Evolutionary conservation across 2,329 filamentous ascomycete genomes (phyloP).

Genomic region (Fusarium secorum): DNA sequence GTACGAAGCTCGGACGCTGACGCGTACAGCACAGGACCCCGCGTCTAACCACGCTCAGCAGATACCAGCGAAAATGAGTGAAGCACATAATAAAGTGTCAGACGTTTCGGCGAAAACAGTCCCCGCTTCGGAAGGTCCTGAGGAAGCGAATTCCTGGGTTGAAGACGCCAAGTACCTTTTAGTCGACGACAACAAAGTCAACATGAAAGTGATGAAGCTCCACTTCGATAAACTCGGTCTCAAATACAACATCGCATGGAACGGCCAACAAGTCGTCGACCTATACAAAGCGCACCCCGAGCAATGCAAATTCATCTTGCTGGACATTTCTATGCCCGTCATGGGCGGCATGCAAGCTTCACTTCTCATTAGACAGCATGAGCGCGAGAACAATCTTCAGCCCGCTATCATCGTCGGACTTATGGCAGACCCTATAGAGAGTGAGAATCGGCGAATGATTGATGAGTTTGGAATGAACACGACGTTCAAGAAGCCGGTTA

Average conservation of each 20-base stretch:
- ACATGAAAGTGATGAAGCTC: neutral
- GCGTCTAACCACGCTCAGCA: neutral
- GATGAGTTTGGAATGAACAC: neutral
- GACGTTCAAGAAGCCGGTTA: neutral
- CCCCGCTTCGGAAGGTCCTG: fast-evolving
- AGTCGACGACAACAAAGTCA: constrained; percentile 7
- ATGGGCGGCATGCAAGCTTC: constrained; percentile 4
- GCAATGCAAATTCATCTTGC: neutral
- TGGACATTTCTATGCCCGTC: constrained; percentile 11
- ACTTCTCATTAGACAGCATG: neutral
- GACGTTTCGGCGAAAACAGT: neutral
- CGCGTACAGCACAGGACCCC: neutral
- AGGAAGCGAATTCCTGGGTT: fast-evolving
- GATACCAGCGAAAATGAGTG: neutral
- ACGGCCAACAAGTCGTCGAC: constrained; percentile 2
- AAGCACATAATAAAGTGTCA: neutral
- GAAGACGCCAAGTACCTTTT: neutral
- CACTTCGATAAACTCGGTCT: neutral
- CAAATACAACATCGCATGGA: neutral
- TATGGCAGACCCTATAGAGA: neutral
- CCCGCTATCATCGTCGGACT: constrained; percentile 3
- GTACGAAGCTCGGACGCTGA: neutral
- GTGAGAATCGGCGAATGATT: neutral
- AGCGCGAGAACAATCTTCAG: neutral
- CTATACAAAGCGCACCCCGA: neutral